A percentile compares a stretch with the other conserved stretches of the same genome.
Evolutionary conservation across 805 yeast genomes (phyloP).

Genomic region (Cyberlindnera misumaiensis): DNA sequence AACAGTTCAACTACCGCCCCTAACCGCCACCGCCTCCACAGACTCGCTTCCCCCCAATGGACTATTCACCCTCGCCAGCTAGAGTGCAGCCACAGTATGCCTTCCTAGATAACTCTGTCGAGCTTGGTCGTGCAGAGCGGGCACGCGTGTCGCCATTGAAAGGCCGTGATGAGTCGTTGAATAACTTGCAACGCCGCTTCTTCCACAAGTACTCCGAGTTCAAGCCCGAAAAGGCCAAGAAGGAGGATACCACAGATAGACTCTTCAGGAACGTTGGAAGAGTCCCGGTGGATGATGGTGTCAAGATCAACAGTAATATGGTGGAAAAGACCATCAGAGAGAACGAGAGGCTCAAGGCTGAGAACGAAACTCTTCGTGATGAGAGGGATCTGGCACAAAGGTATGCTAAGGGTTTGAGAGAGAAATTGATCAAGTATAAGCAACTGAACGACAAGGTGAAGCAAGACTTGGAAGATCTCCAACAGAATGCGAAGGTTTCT

Average conservation of each 20-base stretch:
- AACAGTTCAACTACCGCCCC: too few species aligned
- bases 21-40: too few species aligned
- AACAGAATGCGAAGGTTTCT: slow-evolving; percentile 4
- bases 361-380: slow-evolving; percentile 25
- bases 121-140: slow-evolving; percentile 15
- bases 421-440: slow-evolving; percentile 30
- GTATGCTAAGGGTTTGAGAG: slow-evolving; percentile 27
- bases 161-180: slow-evolving; percentile 5
- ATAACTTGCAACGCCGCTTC: slow-evolving; percentile 17
- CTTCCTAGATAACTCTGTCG: slow-evolving; percentile 20
- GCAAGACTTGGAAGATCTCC: slow-evolving; percentile 6
- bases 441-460: slow-evolving; percentile 24
- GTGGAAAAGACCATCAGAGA: slow-evolving; percentile 31
- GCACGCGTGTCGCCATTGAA: slow-evolving; percentile 12
- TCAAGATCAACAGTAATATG: slow-evolving; percentile 29
- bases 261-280: slow-evolving; percentile 15
- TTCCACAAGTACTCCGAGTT: slow-evolving; percentile 17
- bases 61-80: slow-evolving; percentile 22
- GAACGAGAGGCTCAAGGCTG: slow-evolving; percentile 28
- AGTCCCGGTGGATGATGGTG: slow-evolving; percentile 25
- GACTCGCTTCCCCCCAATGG: slow-evolving; percentile 11
- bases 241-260: slow-evolving; percentile 16
- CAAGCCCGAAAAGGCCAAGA: slow-evolving; percentile 11
- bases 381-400: slow-evolving; percentile 26
- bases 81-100: slow-evolving; percentile 17